Base-by-base conservation (phyloP, 345 rosid genomes). In the Anacardium occidentale region DNA sequence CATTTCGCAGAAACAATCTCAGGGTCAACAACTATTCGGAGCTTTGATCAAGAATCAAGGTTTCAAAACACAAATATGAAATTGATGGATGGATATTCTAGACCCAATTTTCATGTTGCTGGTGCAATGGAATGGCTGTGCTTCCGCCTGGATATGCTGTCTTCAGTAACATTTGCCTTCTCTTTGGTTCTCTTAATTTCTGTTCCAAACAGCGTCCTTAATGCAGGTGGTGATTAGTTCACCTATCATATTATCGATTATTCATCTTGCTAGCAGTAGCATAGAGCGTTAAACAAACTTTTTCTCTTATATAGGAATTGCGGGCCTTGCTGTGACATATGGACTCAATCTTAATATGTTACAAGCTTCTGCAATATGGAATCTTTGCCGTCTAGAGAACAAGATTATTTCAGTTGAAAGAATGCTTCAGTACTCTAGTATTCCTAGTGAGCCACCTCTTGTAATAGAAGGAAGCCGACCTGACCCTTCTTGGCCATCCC, bases 391-490 rank as follows among this genome's bases (percentile, higher is more conserved):
- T 0, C 8, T 26, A 22, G 69, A 65, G 69, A 65, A 25, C 7
- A 48, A 25, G 21, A 47, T 65, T 48, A 65, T 65, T 25, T 65
- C 56, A 65, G 56, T 65, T 7, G 69, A 65, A 86, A 88, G 89
- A 75, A 86, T 87, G 66, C 77, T 88, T 74, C 92, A 86, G 64
- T 88, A 88, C 79, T 69, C 72, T 68, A 54, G 73, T 37, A 82
- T 86, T 66, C 84, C 89, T 0, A 83, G 86, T 74, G 95, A 90
- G 76, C 89, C 92, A 55, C 80, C 89, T 68, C 89, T 86, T 20
- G 79, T 78, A 45, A 70, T 85, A 18, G 42, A 65, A 65, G 40
- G 20, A 15, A 48, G 42, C 10, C 3, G 22, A 15, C 69, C 69
- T 1, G 34, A 25, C 40, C 13, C 8, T 48, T 65, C 42, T 24